Percentiles rank a stretch among this genome's conserved stretches.
Conservation (phyloP, 805 yeast species). For the Ogataea philodendri region DNA sequence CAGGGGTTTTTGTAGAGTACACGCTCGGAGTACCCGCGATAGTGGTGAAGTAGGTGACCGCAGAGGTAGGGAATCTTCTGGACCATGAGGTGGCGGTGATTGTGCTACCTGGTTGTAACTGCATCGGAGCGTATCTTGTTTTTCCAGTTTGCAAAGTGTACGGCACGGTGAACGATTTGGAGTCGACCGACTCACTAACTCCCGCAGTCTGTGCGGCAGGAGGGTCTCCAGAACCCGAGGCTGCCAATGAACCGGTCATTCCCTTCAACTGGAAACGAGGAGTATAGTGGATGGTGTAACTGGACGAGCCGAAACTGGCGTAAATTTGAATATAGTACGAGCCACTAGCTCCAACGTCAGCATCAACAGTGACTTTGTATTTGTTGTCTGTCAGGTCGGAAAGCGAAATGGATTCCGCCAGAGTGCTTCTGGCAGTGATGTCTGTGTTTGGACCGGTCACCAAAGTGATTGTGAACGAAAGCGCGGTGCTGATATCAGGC, state of each 20-base stretch:
- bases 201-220: constrained; percentile 41
- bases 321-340: constrained; percentile 69
- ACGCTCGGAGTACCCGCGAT: constrained; percentile 41
- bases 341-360: constrained; percentile 58
- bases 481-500: constrained; percentile 46
- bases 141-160: constrained; percentile 78
- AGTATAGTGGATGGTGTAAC: constrained; percentile 63
- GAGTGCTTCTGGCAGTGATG: constrained; percentile 40
- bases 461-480: constrained; percentile 49
- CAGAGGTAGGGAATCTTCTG: constrained; percentile 63
- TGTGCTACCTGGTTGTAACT: constrained; percentile 72
- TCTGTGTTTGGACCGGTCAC: constrained; percentile 65
- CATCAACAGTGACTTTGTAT: constrained; percentile 44
- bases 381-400: constrained; percentile 32
- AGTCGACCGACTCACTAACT: constrained; percentile 38
- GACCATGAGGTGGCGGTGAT: constrained; percentile 69
- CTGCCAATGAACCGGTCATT: constrained; percentile 63
- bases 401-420: constrained; percentile 32
- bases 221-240: constrained; percentile 48
- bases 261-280: constrained; percentile 62
- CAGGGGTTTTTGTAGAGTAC: constrained; percentile 75
- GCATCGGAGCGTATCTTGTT: constrained; percentile 90
- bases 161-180: constrained; percentile 61
- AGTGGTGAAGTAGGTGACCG: constrained; percentile 60
- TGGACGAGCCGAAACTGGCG: constrained; percentile 36